Conservation (phyloP, 2,329 filamentous ascomycete genomes). For the Fusarium sororula region DNA sequence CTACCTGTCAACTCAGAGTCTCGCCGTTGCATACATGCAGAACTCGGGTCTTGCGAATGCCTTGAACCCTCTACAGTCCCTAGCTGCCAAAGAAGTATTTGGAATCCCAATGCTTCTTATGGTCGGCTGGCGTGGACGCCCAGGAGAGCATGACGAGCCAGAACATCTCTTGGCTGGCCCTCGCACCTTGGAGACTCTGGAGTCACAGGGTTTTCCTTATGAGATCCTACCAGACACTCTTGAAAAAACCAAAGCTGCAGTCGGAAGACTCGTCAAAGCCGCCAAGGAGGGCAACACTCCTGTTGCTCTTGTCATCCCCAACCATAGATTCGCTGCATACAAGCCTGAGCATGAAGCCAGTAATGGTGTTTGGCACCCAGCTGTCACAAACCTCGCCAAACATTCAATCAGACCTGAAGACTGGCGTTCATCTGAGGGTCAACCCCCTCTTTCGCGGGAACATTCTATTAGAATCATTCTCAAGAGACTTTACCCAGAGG, state of each 20-base stretch:
- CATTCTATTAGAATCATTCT: not conserved
- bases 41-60: not conserved
- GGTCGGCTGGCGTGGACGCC: constrained; percentile 1
- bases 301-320: not conserved
- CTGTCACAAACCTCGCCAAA: not conserved
- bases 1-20: not conserved
- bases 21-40: not conserved
- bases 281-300: not conserved
- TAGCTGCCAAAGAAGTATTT: constrained; percentile 12
- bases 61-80: constrained; percentile 6
- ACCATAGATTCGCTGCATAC: not conserved
- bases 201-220: not conserved
- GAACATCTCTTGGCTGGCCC: not conserved
- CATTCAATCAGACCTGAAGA: not conserved
- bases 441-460: not conserved
- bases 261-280: not conserved
- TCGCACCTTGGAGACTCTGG: not conserved
- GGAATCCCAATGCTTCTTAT: constrained; percentile 12
- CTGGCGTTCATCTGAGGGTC: not conserved
- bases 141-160: constrained; percentile 4
- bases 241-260: not conserved
- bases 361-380: not conserved
- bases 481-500: not conserved
- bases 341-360: not conserved
- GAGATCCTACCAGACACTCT: not conserved